phyloP scores from a whole-genome alignment of 257 asterid genomes.

The Lavandula angustifolia region DNA sequence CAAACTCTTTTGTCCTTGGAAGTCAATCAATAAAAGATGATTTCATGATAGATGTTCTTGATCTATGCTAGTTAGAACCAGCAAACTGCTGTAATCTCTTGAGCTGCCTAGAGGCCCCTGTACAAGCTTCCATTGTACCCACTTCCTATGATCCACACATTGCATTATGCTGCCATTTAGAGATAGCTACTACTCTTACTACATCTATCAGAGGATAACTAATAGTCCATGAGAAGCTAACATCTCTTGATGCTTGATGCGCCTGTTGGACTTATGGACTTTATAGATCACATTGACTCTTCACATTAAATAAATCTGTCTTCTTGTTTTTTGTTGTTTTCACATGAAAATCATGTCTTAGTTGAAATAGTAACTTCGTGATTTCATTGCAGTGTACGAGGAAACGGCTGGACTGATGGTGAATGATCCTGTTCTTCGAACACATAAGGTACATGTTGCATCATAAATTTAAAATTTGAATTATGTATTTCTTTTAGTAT shows the following conservation, averaged over 20 bases:
- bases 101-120: background rate
- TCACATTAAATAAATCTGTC: slow-evolving; percentile 1
- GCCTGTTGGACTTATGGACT: slow-evolving; percentile 5
- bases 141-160: slow-evolving; percentile 7
- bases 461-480: slow-evolving; percentile 15
- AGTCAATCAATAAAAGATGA: slow-evolving; percentile 6
- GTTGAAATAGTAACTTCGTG: slow-evolving; percentile 13
- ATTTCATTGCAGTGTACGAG: slow-evolving; percentile 74
- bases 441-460: slow-evolving; percentile 66
- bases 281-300: background rate
- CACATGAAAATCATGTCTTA: background rate
- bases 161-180: slow-evolving; percentile 8
- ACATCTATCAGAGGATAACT: background rate
- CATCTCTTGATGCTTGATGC: too few relatives aligned
- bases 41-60: background rate
- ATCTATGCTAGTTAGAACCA: background rate
- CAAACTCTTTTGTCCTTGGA: slow-evolving; percentile 2
- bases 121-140: slow-evolving; percentile 16
- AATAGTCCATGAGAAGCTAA: background rate
- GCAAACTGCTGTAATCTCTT: too few relatives aligned
- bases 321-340: background rate
- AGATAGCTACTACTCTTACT: background rate
- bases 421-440: slow-evolving; percentile 96
- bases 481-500: background rate
- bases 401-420: slow-evolving; percentile 97